Evolutionary conservation across 371 early-diverging fungal genomes (phyloP), one percentile per base, ranked within the genome.

Genomic region (Nematocida sp.): DNA sequence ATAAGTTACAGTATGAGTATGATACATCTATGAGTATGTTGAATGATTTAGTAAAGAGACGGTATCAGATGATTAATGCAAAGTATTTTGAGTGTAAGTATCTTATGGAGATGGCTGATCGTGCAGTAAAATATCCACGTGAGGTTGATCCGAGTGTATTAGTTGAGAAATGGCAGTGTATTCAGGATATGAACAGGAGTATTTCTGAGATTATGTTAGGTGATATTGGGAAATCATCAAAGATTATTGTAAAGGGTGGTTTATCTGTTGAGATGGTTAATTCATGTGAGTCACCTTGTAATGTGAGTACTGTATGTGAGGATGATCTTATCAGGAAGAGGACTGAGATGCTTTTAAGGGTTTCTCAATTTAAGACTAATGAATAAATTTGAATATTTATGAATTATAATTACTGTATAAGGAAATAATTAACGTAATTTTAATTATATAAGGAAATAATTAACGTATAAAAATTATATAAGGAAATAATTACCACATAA

Each of bases 61-160:
- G 86, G 40, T 81, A 66, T 52, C 85, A 86, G 60, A 69, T 60
- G n/a, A 82, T 87, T 15, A 86, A 86, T 83, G 83, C 86, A 11
- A 57, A 75, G 40, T 86, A 82, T 61, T 72, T 86, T 20, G 84
- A 86, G 57, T 62, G 67, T 18, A 62, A 66, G 42, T 50, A 61
- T n/a, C 73, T 70, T 13, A 9, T 54, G 25, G 70, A 74, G 1
- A 66, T 72, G 44, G 23, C 82, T 3, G 56, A 50, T 71, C 72
- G 78, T 44, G 83, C 83, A 57, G 47, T 42, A 0, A 56, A 70
- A 6, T 86, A 85, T 60, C 84, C 86, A 4, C 39, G 44, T 15
- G 73, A 76, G 18, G 62, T 87, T n/a, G 85, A 85, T 47, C 61
- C 85, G 9, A 74, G 84, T 23, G 83, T 84, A n/a, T 60, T 84